Evolutionary conservation across 495 filamentous ascomycete genomes (phyloP), one percentile per base, ranked within the genome.

Genomic region (Tetracladium setigerum): DNA sequence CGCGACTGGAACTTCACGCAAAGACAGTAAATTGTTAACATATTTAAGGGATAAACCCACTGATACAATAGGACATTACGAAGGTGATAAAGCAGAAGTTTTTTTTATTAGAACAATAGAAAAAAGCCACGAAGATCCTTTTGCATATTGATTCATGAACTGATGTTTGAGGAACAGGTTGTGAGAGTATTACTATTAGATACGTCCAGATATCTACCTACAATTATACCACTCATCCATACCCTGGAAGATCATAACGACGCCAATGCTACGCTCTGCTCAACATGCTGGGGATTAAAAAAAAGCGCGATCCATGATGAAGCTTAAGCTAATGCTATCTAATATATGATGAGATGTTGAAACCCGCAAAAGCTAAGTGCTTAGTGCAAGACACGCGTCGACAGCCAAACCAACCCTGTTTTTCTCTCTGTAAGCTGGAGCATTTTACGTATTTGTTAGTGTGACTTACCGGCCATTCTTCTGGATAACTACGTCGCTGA

Each of bases 401-500:
- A 95, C 89, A 4, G 89, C 89, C 33, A 89, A 70, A 18, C 89
- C 89, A 53, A 95, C 87, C 65, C 89, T 94, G 53, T 27, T 27
- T 3, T 27, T 27, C 22, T n/a, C n/a, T n/a, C 22, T 27, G 22
- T 27, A 3, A 27, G 22, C 44, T 34, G 46, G 30, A 47, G 6
- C 19, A 38, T n/a, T 33, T 34, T 15, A 53, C n/a, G 30, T n/a
- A 14, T 40, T 27, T 31, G 11, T 3, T 27, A 35, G 32, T 17
- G 42, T 19, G 30, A 74, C 87, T 70, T 62, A 90, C 88, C 88
- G 79, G 55, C 90, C 90, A 62, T 95, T 81, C 65, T 96, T 94
- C 67, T 86, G 77, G 63, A 87, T 78, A 16, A 95, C 89, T 45
- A 96, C 90, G 68, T 96, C 90, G 53, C 88, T 87, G 59, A 96